Evolutionary conservation across 495 filamentous ascomycete species (phyloP).

Genomic region (Wilcoxina mikolae): DNA sequence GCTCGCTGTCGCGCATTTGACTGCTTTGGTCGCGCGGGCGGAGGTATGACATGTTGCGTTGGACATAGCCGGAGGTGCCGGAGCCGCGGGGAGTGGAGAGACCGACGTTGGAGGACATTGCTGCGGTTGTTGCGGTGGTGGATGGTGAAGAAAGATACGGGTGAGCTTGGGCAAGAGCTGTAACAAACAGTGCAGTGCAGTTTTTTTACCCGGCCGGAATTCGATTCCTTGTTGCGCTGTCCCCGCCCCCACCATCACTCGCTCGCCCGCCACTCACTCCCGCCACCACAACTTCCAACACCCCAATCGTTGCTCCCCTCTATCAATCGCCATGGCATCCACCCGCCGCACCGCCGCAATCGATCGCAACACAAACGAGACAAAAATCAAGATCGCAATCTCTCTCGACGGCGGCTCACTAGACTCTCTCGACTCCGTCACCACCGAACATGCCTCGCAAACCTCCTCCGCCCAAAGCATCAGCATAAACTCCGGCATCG

Average conservation of each 20-base stretch:
- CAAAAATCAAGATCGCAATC: constrained; percentile 81
- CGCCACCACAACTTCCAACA: constrained; percentile 6
- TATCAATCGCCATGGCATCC: constrained; percentile 27
- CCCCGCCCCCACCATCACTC: constrained; percentile 2
- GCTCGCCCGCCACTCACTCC: neutral
- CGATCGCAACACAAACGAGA: constrained; percentile 86
- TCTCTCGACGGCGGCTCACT: constrained; percentile 81
- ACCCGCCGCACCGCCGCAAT: constrained; percentile 54
- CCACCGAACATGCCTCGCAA: constrained; percentile 59
- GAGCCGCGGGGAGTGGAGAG: constrained; percentile 87
- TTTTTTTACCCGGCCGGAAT: constrained; percentile 7
- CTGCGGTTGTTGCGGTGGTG: constrained; percentile 2
- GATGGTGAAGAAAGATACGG: neutral
- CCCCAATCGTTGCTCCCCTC: constrained; percentile 7
- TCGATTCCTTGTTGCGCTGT: neutral
- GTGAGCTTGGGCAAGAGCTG: neutral
- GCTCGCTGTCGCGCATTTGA: constrained; percentile 55
- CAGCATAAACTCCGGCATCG: constrained; percentile 80
- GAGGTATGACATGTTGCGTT: constrained; percentile 81
- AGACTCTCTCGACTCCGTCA: constrained; percentile 37
- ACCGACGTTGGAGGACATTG: constrained; percentile 95
- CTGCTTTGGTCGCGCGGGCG: constrained; percentile 54
- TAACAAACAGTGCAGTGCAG: neutral
- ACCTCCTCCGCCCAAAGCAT: constrained; percentile 67
- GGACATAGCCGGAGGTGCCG: constrained; percentile 94